phyloP scores from a whole-genome alignment of 208 protist species.

The Leishmania turanica region DNA sequence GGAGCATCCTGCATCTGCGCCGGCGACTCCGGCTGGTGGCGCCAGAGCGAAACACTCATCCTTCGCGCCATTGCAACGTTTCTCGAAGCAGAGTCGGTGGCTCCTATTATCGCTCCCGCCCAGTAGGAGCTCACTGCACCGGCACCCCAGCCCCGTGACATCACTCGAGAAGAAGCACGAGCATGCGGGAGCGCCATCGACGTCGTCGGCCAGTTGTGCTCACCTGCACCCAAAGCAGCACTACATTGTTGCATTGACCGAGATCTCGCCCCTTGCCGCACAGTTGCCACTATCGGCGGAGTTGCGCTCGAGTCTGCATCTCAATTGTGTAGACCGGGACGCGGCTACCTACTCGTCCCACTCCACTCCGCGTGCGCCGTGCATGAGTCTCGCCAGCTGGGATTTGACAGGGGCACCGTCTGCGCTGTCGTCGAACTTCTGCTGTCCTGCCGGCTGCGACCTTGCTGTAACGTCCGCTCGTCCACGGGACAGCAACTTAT shows the following conservation, averaged over 20 bases:
- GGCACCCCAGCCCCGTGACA: neutral
- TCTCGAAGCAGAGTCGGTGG: neutral
- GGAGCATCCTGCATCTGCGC: neutral
- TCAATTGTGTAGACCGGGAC: constrained; percentile 26
- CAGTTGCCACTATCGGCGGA: constrained; percentile 29
- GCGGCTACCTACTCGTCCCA: constrained; percentile 39
- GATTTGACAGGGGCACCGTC: neutral
- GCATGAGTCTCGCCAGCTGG: neutral
- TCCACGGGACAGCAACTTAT: neutral
- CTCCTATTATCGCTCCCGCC: neutral
- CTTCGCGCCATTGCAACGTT: neutral
- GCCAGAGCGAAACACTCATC: neutral
- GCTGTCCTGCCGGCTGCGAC: constrained; percentile 5
- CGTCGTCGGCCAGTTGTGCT: too few species aligned
- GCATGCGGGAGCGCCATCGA: neutral
- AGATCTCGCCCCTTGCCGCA: constrained; percentile 29
- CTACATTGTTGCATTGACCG: constrained; percentile 13
- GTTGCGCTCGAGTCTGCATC: constrained; percentile 31
- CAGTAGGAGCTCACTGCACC: too few species aligned
- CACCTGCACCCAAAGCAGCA: constrained; percentile 1
- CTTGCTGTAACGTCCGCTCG: neutral
- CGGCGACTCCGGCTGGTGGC: neutral
- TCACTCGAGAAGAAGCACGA: neutral
- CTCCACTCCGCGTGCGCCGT: constrained; percentile 10
- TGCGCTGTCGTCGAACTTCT: constrained; percentile 3